phyloP scores from a whole-genome alignment of 371 early-diverging fungal genomes.

The Dentiscutata heterogama region DNA sequence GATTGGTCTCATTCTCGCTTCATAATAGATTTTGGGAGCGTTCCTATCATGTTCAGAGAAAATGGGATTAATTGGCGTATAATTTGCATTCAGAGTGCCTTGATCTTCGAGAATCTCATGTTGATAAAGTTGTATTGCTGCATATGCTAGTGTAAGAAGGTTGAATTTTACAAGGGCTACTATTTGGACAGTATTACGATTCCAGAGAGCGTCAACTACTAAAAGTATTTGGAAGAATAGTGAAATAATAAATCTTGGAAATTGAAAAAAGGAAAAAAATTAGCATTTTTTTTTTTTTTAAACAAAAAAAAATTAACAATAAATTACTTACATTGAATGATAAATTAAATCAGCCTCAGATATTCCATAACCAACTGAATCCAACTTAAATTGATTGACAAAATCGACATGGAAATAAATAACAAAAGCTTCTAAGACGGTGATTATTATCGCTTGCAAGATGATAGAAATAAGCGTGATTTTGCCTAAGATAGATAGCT shows the following conservation, averaged over 20 bases:
- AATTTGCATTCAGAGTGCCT: background rate
- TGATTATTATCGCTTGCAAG: background rate
- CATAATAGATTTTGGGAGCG: too few relatives aligned
- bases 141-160: slow-evolving; percentile 28
- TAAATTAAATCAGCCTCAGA: slow-evolving; percentile 39
- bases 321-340: slow-evolving; percentile 38
- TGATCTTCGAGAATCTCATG: slow-evolving; percentile 30
- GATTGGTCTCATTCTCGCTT: too few relatives aligned
- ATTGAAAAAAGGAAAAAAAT: background rate
- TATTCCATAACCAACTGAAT: slow-evolving; percentile 5
- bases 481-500: slow-evolving; percentile 43
- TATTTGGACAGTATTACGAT: slow-evolving; percentile 19
- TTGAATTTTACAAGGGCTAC: slow-evolving; percentile 18
- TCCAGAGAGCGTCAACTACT: background rate
- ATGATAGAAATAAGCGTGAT: slow-evolving; percentile 21
- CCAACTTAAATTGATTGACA: slow-evolving; percentile 4
- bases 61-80: background rate
- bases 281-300: background rate
- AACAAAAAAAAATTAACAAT: too few relatives aligned
- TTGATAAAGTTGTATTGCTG: slow-evolving; percentile 36
- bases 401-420: slow-evolving; percentile 32
- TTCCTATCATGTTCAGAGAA: too few relatives aligned
- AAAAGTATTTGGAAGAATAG: slow-evolving; percentile 17
- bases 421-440: slow-evolving; percentile 27
- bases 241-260: slow-evolving; percentile 30